Base-by-base conservation (phyloP, 129 eudicot genomes). In the Pittosporum tobira region DNA sequence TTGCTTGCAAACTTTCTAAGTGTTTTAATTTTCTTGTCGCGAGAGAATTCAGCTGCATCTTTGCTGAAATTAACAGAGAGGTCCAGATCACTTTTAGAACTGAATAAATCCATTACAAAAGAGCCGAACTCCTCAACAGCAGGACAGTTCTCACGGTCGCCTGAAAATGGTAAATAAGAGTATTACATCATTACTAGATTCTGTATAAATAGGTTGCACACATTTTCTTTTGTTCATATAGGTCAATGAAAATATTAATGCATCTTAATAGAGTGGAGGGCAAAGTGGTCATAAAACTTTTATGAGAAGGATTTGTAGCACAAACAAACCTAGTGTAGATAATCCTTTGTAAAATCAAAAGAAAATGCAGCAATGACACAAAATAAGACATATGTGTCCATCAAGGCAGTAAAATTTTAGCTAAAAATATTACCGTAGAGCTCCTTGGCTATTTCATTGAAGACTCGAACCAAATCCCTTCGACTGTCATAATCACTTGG, bases 71-170 rank as follows among this genome's bases (percentile, higher is more conserved):
- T 93, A 30, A 93, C 79, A 3, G 99, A 93, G 31, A 93, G 80
- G 73, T 93, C 99, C 5, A 93, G 75, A 73, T 93, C 99, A 73
- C 99, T 93, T 55, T 56, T 78, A 31, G 84, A 21, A 63, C 81
- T 75, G 74, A 93, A 93, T 51, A 93, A 82, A 73, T 93, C 94
- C 99, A 93, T 93, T 37, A 79, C 70, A 60, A 81, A 87, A 46
- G 99, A 93, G 62, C 99, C 99, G 68, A 93, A 93, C 53, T 67
- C 94, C 77, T 69, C 85, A 40, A 93, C 94, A 42, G 61, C 75
- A 5, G 99, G 99, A 73, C 61, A 72, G 28, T 67, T 58, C 25
- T 67, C 52, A 45, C 68, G 31, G 13, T 73, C 21, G 18, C 88
- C 99, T 91, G 75, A 58, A 70, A 62, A 54, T 47, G 24, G 18